Evolutionary conservation across 805 yeast species (phyloP).

Genomic region (Kurtzmaniella fragi): DNA sequence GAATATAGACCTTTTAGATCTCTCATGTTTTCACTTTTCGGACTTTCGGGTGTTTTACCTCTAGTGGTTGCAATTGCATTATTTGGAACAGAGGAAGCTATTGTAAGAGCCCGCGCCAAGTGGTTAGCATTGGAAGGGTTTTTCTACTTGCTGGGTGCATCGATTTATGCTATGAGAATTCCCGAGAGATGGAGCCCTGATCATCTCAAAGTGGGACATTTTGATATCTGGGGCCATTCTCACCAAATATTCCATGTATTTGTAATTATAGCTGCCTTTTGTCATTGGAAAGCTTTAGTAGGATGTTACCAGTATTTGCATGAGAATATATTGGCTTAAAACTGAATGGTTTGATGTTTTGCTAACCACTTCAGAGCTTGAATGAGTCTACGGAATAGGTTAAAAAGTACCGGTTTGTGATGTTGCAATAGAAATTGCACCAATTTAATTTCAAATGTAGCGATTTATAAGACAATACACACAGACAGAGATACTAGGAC

Average conservation of each 20-base stretch:
- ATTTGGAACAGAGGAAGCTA: slow-evolving; percentile 48
- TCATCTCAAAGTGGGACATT: slow-evolving; percentile 23
- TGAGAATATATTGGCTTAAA: slow-evolving; percentile 3
- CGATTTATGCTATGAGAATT: slow-evolving; percentile 66
- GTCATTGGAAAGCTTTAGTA: slow-evolving; percentile 64
- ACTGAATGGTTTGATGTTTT: too few species aligned
- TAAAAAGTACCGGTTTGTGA: too few species aligned
- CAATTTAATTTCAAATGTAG: too few species aligned
- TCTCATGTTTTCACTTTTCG: slow-evolving; percentile 71
- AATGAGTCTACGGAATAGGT: too few species aligned
- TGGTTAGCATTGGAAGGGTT: slow-evolving; percentile 70
- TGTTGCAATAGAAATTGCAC: too few species aligned
- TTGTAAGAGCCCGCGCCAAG: slow-evolving; percentile 46
- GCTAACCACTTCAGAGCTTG: slow-evolving; percentile 1
- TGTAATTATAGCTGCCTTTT: slow-evolving; percentile 72
- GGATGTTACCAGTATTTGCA: slow-evolving; percentile 52
- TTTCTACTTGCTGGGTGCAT: slow-evolving; percentile 75
- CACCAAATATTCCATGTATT: slow-evolving; percentile 80
- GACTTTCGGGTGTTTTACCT: slow-evolving; percentile 73
- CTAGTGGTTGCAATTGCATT: slow-evolving; percentile 45
- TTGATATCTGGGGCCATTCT: slow-evolving; percentile 72
- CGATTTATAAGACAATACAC: too few species aligned
- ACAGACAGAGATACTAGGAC: too few species aligned
- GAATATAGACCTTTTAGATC: slow-evolving; percentile 77
- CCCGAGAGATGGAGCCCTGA: slow-evolving; percentile 54